These are phyloP conservation scores for Phytophthora nicotianae DNA, from an alignment of 352 stramenopile genomes.

Conservation along the genomic window DNA sequence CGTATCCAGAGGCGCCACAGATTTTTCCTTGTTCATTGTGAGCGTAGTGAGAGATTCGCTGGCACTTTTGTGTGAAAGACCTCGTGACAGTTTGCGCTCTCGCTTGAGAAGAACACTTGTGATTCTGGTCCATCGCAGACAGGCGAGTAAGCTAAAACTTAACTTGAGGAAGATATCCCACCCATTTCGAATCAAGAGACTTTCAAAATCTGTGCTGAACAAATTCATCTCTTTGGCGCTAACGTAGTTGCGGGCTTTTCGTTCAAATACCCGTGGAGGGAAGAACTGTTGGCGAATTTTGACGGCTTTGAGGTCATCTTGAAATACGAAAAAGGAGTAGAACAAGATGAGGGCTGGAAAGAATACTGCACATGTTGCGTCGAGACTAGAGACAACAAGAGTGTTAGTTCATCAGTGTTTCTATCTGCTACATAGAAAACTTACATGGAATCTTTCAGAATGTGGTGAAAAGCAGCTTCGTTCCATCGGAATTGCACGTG, in stretches of 20 bases:
- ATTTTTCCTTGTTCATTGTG: background rate
- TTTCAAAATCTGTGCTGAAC: conserved; percentile 42
- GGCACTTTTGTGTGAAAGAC: background rate
- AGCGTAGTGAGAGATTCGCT: background rate
- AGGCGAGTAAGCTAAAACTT: conserved; percentile 43
- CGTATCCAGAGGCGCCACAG: conserved; percentile 11
- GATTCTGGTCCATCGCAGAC: conserved; percentile 33
- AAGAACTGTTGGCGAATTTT: conserved; percentile 43
- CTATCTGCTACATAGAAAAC: background rate
- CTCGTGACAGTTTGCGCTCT: conserved; percentile 1
- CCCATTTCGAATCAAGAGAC: conserved; percentile 21
- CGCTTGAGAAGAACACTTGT: conserved; percentile 24
- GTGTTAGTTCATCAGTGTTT: background rate
- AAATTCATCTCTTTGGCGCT: conserved; percentile 38
- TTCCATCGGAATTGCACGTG: conserved; percentile 43
- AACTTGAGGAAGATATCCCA: conserved; percentile 33
- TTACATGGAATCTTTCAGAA: conserved; percentile 48
- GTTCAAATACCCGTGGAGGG: conserved; percentile 39
- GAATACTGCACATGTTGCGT: conserved; percentile 41
- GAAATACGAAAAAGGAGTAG: conserved; percentile 36
- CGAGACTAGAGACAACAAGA: conserved; percentile 26
- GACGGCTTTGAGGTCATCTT: conserved; percentile 39
- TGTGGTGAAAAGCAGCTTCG: conserved; percentile 32
- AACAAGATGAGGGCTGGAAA: conserved; percentile 43
- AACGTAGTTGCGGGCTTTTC: conserved; percentile 38